phyloP scores from a whole-genome alignment of 257 asterid genomes.

The Echium plantagineum region DNA sequence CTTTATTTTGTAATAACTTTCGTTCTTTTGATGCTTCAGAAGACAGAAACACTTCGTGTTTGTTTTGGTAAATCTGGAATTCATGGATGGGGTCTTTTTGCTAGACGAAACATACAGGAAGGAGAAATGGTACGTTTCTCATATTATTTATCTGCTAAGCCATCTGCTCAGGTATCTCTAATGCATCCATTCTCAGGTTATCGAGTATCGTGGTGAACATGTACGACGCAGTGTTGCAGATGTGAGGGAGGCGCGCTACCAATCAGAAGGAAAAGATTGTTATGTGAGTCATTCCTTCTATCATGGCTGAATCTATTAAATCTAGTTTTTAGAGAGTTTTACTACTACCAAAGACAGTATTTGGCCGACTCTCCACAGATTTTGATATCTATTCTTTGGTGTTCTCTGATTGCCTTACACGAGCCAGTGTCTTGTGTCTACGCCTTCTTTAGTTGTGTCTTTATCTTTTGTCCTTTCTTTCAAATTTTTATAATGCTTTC shows the following conservation, averaged over 20 bases:
- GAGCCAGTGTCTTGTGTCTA: too few relatives aligned
- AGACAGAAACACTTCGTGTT: slow-evolving; percentile 54
- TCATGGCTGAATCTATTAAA: too few relatives aligned
- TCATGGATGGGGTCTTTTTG: slow-evolving; percentile 99
- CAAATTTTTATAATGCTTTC: not conserved
- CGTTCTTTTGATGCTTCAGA: slow-evolving; percentile 35
- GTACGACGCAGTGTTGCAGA: slow-evolving; percentile 85
- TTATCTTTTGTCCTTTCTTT: not conserved
- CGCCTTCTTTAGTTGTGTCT: too few relatives aligned
- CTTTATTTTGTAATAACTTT: slow-evolving; percentile 6
- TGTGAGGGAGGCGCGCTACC: slow-evolving; percentile 73
- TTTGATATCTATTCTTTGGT: too few relatives aligned
- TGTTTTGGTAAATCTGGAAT: slow-evolving; percentile 97
- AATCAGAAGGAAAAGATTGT: slow-evolving; percentile 82
- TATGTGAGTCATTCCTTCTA: slow-evolving; percentile 50
- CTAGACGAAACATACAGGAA: slow-evolving; percentile 69
- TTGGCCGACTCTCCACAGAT: too few relatives aligned
- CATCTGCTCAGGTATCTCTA: slow-evolving; percentile 9
- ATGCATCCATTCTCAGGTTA: slow-evolving; percentile 39
- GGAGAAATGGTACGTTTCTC: slow-evolving; percentile 72
- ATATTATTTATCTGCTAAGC: slow-evolving; percentile 2
- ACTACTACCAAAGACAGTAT: too few relatives aligned
- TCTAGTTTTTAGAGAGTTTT: too few relatives aligned
- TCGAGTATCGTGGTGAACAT: slow-evolving; percentile 87
- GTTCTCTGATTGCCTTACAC: too few relatives aligned